A percentile compares a stretch with the other conserved stretches of the same genome.
Conservation (phyloP, 1,284 basidiomycete species). For the Ustilago vetiveriae region DNA sequence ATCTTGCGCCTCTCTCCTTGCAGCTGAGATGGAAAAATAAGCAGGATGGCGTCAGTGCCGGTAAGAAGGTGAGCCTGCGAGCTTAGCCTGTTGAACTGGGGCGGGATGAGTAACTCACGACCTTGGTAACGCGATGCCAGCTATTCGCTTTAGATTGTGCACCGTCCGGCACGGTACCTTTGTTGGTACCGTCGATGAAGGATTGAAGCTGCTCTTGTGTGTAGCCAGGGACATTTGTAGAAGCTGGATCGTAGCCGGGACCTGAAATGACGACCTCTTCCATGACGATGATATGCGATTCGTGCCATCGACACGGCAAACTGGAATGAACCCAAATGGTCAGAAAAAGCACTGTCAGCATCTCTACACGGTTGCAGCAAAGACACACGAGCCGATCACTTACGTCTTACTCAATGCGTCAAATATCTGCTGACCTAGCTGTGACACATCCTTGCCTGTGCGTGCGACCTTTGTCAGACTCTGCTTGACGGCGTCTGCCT, state of each 20-base stretch:
- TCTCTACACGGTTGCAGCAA: too few species aligned
- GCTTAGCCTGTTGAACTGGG: not conserved
- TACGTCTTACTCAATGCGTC: conserved; percentile 65
- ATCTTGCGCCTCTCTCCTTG: conserved; percentile 59
- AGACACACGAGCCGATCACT: conserved; percentile 10
- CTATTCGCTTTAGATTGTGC: conserved; percentile 57
- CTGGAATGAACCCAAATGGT: conserved; percentile 15
- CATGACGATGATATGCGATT: conserved; percentile 65
- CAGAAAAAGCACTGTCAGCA: not conserved
- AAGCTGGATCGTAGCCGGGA: conserved; percentile 53
- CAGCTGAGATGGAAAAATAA: conserved; percentile 20
- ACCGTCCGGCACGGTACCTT: conserved; percentile 28
- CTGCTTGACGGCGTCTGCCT: conserved; percentile 48
- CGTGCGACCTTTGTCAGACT: conserved; percentile 47
- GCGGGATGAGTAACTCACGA: conserved; percentile 42
- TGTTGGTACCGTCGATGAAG: conserved; percentile 42
- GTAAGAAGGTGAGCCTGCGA: too few species aligned
- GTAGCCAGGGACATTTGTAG: conserved; percentile 57
- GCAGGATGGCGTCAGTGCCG: not conserved
- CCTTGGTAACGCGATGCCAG: conserved; percentile 60
- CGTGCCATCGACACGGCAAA: conserved; percentile 64
- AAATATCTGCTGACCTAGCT: conserved; percentile 57
- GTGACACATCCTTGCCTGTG: conserved; percentile 53
- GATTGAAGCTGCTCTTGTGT: conserved; percentile 50
- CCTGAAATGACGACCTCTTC: conserved; percentile 64